Base-by-base conservation (phyloP, 139 green algal species). In the Chlorella sp. region DNA sequence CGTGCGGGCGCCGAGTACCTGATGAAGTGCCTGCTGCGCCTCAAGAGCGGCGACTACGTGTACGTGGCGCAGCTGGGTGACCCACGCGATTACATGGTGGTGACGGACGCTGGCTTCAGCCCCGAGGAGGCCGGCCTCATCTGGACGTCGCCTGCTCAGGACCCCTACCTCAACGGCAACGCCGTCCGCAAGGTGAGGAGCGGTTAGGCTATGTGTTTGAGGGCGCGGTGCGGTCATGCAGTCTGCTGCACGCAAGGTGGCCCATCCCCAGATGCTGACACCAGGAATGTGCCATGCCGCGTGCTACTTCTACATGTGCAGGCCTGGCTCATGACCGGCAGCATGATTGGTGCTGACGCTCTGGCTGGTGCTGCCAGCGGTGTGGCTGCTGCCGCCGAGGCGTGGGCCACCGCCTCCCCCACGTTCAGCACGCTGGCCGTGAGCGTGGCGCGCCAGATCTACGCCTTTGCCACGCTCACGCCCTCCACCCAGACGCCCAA, bases 91-190 rank as follows among this genome's bases (percentile, higher is more conserved):
- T 64, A 64, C 24, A 30, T 64, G 4, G 22, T 64, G 20, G 24
- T 31, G 4, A 10, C 17, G 14, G 22, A 64, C 24, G 14, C 55
- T 55, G 42, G 10, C 17, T 17, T 24, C 55, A 31, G 4, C 55
- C 20, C 55, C 20, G 55, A 49, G 14, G 36, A 4, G 55, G 24
- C 20, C 55, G 24, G 55, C 20, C 55, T 10, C 14, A 30, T 64
- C 22, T 64, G 55, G 55, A 64, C 55, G 4, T 64, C 55, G 24
- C 55, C 55, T 10, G 55, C 55, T 31, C 55, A 69, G 31, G 31
- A 69, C 30, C 31, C 62, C 10, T 69, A 31, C 30, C 62, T 69
- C 27, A 60, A 69, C 62, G 62, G 62, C 62, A 69, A 49, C 29
- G 27, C 29, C n/a, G 10, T 23, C 27, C 62, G 31, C 62, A 49